These are phyloP conservation scores for Alopecurus myosuroides DNA, from an alignment of 176 grass and related monocot species.

Conservation along the genomic window DNA sequence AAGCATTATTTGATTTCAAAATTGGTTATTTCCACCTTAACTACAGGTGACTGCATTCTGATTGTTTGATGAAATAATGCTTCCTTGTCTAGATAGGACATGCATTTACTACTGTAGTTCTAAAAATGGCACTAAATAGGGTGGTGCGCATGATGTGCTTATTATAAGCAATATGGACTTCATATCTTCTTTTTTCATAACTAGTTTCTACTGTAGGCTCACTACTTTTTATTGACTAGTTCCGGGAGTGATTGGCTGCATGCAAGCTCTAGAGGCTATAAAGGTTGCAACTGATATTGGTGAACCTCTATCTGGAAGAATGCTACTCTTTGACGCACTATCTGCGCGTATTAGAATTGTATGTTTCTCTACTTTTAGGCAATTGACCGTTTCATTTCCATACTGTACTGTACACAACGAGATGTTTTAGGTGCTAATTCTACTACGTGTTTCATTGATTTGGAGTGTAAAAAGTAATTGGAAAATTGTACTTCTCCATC, in stretches of 20 bases:
- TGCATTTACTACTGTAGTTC: neutral
- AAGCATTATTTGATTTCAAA: neutral
- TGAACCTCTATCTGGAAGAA: conserved; percentile 87
- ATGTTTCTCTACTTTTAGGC: conserved; percentile 31
- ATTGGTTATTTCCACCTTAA: conserved; percentile 1
- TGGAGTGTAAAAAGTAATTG: neutral
- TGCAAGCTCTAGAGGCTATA: conserved; percentile 98
- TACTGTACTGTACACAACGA: neutral
- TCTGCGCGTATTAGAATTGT: conserved; percentile 75
- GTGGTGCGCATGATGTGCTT: neutral
- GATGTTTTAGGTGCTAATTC: neutral
- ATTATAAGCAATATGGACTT: neutral
- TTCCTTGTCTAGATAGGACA: neutral
- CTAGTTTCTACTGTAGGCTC: conserved; percentile 14
- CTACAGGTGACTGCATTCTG: neutral
- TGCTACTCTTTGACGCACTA: conserved; percentile 87
- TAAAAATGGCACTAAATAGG: neutral
- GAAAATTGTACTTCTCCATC: neutral
- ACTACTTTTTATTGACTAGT: conserved; percentile 49
- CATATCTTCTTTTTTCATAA: conserved; percentile 2
- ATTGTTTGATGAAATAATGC: neutral
- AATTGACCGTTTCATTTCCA: neutral
- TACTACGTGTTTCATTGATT: neutral
- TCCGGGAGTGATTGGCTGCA: conserved; percentile 88
- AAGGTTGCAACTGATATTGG: conserved; percentile 75